A percentile compares a stretch with the other conserved stretches of the same genome.
Evolutionary conservation across 2,329 filamentous ascomycete genomes (phyloP).

Genomic region (Aspergillus aculeatinus): DNA sequence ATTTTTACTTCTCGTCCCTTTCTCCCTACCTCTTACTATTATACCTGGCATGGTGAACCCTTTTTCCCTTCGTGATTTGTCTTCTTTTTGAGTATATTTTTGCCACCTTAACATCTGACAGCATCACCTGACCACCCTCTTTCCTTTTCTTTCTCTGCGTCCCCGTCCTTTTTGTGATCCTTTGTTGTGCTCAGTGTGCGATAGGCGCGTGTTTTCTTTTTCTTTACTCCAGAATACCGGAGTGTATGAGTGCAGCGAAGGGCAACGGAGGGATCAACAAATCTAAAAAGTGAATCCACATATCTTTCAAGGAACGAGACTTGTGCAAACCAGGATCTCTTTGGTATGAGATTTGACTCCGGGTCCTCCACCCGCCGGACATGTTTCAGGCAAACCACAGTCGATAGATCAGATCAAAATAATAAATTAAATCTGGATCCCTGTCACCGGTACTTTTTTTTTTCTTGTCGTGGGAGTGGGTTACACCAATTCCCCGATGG

Average conservation of each 20-base stretch:
- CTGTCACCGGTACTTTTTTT: too few relatives aligned
- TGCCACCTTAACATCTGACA: background rate
- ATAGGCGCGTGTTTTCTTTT: background rate
- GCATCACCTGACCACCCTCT: background rate
- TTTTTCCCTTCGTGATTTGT: constrained; percentile 1
- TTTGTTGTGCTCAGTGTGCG: background rate
- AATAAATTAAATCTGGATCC: too few relatives aligned
- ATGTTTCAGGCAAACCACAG: background rate
- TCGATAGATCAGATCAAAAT: background rate
- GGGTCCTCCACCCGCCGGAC: background rate
- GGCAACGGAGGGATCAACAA: background rate
- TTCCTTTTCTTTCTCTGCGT: background rate
- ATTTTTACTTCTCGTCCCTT: background rate
- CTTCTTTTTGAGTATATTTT: constrained; percentile 4
- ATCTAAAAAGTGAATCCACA: background rate
- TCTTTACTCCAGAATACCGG: background rate
- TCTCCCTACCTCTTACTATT: background rate
- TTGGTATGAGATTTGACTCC: background rate
- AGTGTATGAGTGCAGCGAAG: background rate
- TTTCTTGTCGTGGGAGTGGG: too few relatives aligned
- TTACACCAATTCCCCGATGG: too few relatives aligned
- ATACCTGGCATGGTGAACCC: background rate
- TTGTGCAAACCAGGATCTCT: background rate
- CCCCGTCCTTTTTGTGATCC: background rate
- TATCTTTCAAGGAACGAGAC: background rate